These are phyloP conservation scores for Prunus campanulata DNA, from an alignment of 306 rosid genomes.

Conservation along the genomic window DNA sequence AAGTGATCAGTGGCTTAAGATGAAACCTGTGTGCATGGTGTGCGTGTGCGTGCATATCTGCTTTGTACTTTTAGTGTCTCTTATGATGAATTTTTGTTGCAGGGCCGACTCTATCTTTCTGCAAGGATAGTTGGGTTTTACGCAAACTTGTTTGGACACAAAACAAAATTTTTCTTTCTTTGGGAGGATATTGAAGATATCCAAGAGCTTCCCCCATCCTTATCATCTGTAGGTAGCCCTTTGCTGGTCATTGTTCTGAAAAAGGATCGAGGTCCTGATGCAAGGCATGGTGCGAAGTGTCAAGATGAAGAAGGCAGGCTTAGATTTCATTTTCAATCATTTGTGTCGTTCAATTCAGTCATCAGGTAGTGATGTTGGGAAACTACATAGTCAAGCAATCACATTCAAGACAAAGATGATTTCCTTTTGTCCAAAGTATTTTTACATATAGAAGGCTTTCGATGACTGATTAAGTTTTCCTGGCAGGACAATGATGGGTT, in stretches of 20 bases:
- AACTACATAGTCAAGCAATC: neutral
- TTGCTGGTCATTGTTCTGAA: slow-evolving; percentile 55
- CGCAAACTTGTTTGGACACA: slow-evolving; percentile 79
- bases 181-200: slow-evolving; percentile 93
- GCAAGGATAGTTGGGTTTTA: slow-evolving; percentile 82
- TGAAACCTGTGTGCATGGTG: neutral
- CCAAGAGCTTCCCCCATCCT: slow-evolving; percentile 64
- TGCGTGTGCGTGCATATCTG: neutral
- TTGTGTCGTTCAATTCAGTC: slow-evolving; percentile 66
- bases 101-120: slow-evolving; percentile 85
- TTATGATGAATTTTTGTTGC: slow-evolving; percentile 21
- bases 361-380: slow-evolving; percentile 49
- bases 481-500: slow-evolving; percentile 65
- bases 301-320: slow-evolving; percentile 93
- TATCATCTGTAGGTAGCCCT: slow-evolving; percentile 83
- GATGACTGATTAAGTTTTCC: slow-evolving; percentile 16
- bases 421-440: neutral
- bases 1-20: neutral
- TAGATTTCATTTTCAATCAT: slow-evolving; percentile 80
- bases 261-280: slow-evolving; percentile 72
- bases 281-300: slow-evolving; percentile 73
- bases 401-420: neutral
- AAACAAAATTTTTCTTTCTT: slow-evolving; percentile 83
- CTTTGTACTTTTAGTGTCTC: neutral
- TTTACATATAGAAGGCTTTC: slow-evolving; percentile 1